phyloP scores from a whole-genome alignment of 164 flowering plant species.

The Chimonanthus salicifolius region DNA sequence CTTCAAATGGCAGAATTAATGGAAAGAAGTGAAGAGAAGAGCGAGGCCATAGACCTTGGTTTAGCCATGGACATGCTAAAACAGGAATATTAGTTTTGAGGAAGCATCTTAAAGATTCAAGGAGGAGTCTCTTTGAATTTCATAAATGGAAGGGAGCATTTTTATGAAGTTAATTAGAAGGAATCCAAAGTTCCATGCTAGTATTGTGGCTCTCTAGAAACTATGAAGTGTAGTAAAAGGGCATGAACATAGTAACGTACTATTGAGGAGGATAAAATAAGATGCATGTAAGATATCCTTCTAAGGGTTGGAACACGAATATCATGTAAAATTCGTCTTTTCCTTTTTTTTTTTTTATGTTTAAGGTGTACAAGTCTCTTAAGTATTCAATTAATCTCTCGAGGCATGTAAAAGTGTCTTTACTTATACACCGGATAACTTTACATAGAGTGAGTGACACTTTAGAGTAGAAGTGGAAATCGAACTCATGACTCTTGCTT shows the following conservation, averaged over 20 bases:
- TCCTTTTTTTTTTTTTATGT: background rate
- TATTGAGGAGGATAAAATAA: background rate
- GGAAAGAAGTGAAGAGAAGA: constrained; percentile 86
- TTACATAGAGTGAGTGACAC: too few relatives aligned
- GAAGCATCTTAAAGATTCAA: constrained; percentile 25
- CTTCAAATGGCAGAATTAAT: constrained; percentile 34
- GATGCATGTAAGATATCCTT: too few relatives aligned
- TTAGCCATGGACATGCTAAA: constrained; percentile 52
- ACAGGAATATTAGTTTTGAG: constrained; percentile 50
- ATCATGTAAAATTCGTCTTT: background rate
- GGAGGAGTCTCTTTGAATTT: constrained; percentile 33
- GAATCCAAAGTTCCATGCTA: constrained; percentile 8
- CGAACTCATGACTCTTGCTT: too few relatives aligned
- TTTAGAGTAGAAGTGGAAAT: too few relatives aligned
- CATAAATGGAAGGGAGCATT: constrained; percentile 33
- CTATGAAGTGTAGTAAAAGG: background rate
- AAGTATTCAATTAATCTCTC: too few relatives aligned
- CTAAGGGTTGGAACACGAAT: background rate
- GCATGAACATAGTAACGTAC: background rate
- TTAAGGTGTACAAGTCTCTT: background rate
- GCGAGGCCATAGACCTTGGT: constrained; percentile 73
- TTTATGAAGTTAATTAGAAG: constrained; percentile 39
- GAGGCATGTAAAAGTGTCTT: too few relatives aligned
- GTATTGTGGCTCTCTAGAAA: constrained; percentile 9
- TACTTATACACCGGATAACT: too few relatives aligned